phyloP scores from a whole-genome alignment of 106 monocot species.

The Cymbidium sinense region DNA sequence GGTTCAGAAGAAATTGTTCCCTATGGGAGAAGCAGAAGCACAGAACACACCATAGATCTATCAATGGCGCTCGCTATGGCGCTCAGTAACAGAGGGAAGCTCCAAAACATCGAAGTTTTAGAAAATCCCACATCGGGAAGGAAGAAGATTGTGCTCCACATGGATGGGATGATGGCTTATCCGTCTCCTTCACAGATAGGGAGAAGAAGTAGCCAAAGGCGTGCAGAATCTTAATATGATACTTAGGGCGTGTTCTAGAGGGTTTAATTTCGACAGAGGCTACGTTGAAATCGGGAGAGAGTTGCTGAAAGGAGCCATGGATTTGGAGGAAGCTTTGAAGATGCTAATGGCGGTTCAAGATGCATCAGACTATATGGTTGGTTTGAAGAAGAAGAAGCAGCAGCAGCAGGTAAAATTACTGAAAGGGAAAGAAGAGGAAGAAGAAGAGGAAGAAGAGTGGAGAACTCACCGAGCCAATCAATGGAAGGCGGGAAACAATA shows the following conservation, averaged over 20 bases:
- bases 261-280: slow-evolving; percentile 20
- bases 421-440: slow-evolving; percentile 49
- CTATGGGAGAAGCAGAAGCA: slow-evolving; percentile 15
- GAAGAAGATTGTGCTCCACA: slow-evolving; percentile 31
- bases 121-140: slow-evolving; percentile 11
- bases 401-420: slow-evolving; percentile 37
- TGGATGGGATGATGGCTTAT: slow-evolving; percentile 3
- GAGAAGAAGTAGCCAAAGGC: slow-evolving; percentile 46
- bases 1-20: slow-evolving; percentile 44
- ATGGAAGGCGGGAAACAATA: slow-evolving; percentile 14
- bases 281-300: slow-evolving; percentile 42
- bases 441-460: slow-evolving; percentile 42
- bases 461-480: slow-evolving; percentile 8
- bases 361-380: slow-evolving; percentile 47
- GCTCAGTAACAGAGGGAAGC: slow-evolving; percentile 47
- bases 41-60: slow-evolving; percentile 27
- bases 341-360: slow-evolving; percentile 62
- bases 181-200: slow-evolving; percentile 33
- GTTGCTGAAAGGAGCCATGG: slow-evolving; percentile 61
- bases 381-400: slow-evolving; percentile 23
- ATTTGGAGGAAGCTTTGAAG: slow-evolving; percentile 65
- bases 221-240: slow-evolving; percentile 60
- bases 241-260: slow-evolving; percentile 32
- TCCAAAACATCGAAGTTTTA: slow-evolving; percentile 43
- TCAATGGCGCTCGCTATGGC: slow-evolving; percentile 70